Evolutionary conservation across 2,329 filamentous ascomycete genomes (phyloP).

Genomic region (Trichoderma sp.): DNA sequence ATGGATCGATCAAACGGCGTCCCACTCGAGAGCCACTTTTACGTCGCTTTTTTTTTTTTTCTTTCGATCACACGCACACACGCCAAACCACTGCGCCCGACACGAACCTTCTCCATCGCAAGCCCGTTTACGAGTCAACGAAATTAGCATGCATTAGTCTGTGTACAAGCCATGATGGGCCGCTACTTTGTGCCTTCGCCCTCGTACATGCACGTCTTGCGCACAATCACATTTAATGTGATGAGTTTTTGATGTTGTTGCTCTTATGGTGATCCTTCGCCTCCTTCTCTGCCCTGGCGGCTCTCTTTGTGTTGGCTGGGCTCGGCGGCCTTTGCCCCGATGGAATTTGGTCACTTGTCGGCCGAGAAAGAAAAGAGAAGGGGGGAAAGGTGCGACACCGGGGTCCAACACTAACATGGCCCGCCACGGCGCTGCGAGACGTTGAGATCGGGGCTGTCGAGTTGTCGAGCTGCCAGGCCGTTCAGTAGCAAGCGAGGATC

Average conservation of each 20-base stretch:
- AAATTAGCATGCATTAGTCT: conserved; percentile 19
- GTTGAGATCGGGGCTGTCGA: conserved; percentile 5
- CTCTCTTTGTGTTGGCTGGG: neutral
- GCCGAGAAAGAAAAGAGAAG: neutral
- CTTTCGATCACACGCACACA: conserved; percentile 17
- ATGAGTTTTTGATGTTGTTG: neutral
- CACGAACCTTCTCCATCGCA: conserved; percentile 13
- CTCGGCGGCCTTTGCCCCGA: neutral
- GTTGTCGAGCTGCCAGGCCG: neutral
- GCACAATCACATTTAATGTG: neutral
- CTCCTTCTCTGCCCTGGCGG: neutral
- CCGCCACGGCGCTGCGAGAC: neutral
- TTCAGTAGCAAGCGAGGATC: conserved; percentile 9
- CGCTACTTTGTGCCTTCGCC: neutral
- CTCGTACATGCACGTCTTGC: neutral
- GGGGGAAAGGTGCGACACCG: neutral
- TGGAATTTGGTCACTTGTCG: neutral
- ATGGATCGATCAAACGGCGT: conserved; percentile 15
- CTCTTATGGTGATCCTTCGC: neutral
- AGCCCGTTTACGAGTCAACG: conserved; percentile 16
- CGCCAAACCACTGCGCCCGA: conserved; percentile 4
- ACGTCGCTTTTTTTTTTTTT: conserved; percentile 2
- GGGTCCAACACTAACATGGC: neutral
- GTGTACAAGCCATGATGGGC: neutral
- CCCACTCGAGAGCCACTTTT: conserved; percentile 18